phyloP scores from a whole-genome alignment of 352 stramenopile genomes.

The Pythium aristosporum region DNA sequence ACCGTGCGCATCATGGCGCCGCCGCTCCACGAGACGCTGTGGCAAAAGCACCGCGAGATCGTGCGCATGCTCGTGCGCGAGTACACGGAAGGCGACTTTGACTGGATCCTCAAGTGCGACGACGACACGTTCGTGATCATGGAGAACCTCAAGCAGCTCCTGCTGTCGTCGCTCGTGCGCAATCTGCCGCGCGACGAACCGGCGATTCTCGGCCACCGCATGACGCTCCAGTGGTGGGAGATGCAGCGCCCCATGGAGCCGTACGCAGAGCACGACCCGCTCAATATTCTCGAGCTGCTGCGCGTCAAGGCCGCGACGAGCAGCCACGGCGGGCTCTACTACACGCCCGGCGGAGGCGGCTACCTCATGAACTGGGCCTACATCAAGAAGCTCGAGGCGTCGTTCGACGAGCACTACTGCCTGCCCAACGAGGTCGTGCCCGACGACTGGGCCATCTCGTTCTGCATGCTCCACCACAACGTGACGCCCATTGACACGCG shows the following conservation, averaged over 20 bases:
- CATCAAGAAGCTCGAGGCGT: constrained; percentile 59
- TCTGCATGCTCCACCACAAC: constrained; percentile 78
- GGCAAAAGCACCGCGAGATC: constrained; percentile 85
- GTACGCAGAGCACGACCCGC: constrained; percentile 61
- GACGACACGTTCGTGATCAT: constrained; percentile 87
- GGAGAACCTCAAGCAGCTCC: constrained; percentile 80
- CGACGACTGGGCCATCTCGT: constrained; percentile 87
- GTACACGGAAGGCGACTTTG: constrained; percentile 59
- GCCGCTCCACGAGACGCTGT: constrained; percentile 72
- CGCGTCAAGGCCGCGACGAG: constrained; percentile 49
- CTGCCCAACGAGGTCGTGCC: constrained; percentile 67
- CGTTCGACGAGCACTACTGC: constrained; percentile 75
- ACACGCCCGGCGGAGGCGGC: constrained; percentile 76
- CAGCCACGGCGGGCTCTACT: constrained; percentile 65
- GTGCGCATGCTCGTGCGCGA: constrained; percentile 70
- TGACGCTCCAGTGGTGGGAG: constrained; percentile 87
- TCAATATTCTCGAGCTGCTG: constrained; percentile 51
- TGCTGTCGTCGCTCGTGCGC: constrained; percentile 52
- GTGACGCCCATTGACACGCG: constrained; percentile 73
- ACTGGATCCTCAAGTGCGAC: constrained; percentile 89
- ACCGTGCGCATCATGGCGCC: constrained; percentile 66
- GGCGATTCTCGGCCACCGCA: constrained; percentile 74
- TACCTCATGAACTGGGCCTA: constrained; percentile 88
- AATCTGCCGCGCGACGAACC: constrained; percentile 37
- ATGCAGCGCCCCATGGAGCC: constrained; percentile 71